Conservation (phyloP, 148 eudicot genomes). For the Silene uniflora region DNA sequence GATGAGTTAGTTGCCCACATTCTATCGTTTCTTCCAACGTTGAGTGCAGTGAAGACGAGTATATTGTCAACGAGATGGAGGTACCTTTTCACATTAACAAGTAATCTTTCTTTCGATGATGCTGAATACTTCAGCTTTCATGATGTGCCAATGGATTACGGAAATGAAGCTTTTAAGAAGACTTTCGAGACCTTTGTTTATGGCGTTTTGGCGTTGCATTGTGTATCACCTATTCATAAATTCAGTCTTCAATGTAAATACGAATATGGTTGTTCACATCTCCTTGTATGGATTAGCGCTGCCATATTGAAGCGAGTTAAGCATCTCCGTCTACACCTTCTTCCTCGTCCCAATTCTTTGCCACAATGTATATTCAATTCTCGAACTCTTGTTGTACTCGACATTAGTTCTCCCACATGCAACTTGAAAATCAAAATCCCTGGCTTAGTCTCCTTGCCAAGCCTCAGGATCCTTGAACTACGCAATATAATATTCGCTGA, state of each 20-base stretch:
- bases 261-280: background rate
- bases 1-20: background rate
- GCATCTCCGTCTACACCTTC: background rate
- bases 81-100: slow-evolving; percentile 4
- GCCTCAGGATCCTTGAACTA: background rate
- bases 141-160: background rate
- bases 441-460: background rate
- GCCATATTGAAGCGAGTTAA: slow-evolving; percentile 2
- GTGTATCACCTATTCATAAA: background rate
- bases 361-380: background rate
- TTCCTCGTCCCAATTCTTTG: background rate
- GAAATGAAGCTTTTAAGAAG: background rate
- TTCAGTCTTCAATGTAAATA: background rate
- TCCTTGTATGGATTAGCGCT: background rate
- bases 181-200: slow-evolving; percentile 18
- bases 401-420: background rate
- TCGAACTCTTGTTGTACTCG: background rate
- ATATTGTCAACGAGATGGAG: background rate
- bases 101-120: background rate
- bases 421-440: background rate
- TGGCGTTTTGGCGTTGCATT: slow-evolving; percentile 4
- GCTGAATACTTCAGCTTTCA: background rate
- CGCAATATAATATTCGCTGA: background rate
- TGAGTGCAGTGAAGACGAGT: background rate
- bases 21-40: background rate